Evolutionary conservation across 495 filamentous ascomycete genomes (phyloP), one percentile per base, ranked within the genome.

Genomic region (Penicillium arizonense): DNA sequence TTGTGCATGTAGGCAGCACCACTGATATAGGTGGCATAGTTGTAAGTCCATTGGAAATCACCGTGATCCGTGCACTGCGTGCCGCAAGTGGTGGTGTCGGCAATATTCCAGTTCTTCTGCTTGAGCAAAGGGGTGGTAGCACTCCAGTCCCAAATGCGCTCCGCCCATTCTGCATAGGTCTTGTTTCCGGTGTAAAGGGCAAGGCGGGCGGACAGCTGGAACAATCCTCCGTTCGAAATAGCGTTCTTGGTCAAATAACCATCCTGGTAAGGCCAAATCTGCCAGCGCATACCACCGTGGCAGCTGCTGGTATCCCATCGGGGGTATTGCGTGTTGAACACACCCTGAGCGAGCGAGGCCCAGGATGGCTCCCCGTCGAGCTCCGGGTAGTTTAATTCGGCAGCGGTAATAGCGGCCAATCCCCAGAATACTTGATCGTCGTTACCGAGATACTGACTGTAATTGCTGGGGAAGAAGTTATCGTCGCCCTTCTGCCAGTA

Each of bases 381-480:
- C 51, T 89, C 77, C 4, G 88, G 87, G 55, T 86, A 91, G 56
- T 83, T 83, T 42, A 85, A 70, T 63, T 95, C 90, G 12, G 85
- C 82, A 0, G 88, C 90, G 6, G 86, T 76, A 50, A 95, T 82
- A 44, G 87, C 81, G 21, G 86, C 76, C 30, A 93, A 76, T 3
- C 77, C 86, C 90, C 90, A 96, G 63, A 92, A 92, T 13, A 86
- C 85, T 65, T 91, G 88, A 58, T 89, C 87, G 54, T 89, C 86
- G 60, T 89, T 90, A 2, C 86, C 86, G 53, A 77, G 68, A 36
- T 72, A 72, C 39, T 69, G 63, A 54, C 70, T 77, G 51, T 79
- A 71, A 53, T 79, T 79, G 32, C 62, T 55, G 2, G 83, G 82
- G 67, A 85, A 84, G 72, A 82, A 92, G 68, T 92, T 82, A 45